Percentiles rank a stretch among this genome's conserved stretches.
phyloP scores from a whole-genome alignment of 441 rosid species.

The Erysimum cheiri region DNA sequence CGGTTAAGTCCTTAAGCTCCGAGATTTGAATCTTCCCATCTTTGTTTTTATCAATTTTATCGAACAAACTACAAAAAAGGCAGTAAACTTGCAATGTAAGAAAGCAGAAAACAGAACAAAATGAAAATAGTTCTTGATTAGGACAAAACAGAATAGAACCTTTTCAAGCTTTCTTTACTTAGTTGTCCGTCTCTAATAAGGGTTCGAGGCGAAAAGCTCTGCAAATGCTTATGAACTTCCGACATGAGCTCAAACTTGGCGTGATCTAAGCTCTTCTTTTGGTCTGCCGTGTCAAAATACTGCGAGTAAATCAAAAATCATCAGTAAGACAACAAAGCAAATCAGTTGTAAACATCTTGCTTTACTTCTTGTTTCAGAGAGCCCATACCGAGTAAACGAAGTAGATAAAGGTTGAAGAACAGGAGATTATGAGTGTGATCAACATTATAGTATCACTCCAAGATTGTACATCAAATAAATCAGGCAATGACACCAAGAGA shows the following conservation, averaged over 20 bases:
- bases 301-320: not conserved
- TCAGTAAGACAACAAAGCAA: not conserved
- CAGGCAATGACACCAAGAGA: constrained; percentile 39
- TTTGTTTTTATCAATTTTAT: constrained; percentile 40
- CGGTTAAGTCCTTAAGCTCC: constrained; percentile 44
- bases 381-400: constrained; percentile 39
- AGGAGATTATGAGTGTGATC: constrained; percentile 36
- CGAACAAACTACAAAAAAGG: constrained; percentile 35
- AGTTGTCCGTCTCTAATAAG: constrained; percentile 43
- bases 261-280: constrained; percentile 42
- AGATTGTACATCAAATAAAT: constrained; percentile 30
- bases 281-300: constrained; percentile 45
- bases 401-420: constrained; percentile 28
- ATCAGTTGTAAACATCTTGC: not conserved
- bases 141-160: constrained; percentile 27
- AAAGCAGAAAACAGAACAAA: not conserved
- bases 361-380: not conserved
- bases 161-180: constrained; percentile 44
- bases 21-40: constrained; percentile 45
- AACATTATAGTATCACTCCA: constrained; percentile 29
- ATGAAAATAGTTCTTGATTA: not conserved
- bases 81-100: not conserved
- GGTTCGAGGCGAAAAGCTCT: constrained; percentile 38
- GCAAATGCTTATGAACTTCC: constrained; percentile 44
- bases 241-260: constrained; percentile 46